Conservation (phyloP, 2,329 filamentous ascomycete species). For the Nemania abortiva region DNA sequence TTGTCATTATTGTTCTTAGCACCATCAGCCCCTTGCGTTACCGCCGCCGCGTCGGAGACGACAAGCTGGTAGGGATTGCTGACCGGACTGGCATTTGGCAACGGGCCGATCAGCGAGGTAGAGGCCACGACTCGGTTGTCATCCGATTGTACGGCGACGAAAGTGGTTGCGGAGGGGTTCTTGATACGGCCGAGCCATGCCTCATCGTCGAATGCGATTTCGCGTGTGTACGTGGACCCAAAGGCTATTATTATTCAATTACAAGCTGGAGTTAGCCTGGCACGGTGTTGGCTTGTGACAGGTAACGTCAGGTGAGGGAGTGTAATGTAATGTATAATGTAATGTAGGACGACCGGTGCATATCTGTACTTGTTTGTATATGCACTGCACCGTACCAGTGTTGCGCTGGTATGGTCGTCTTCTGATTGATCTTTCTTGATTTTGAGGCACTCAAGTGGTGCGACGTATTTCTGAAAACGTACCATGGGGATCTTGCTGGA, state of each 20-base stretch:
- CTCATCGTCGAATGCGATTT: slow-evolving; percentile 52
- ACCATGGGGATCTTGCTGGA: slow-evolving; percentile 48
- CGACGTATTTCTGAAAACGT: slow-evolving; percentile 29
- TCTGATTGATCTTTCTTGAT: not conserved
- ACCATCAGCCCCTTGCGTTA: not conserved
- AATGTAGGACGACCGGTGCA: not conserved
- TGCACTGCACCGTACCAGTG: slow-evolving; percentile 8
- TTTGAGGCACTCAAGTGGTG: slow-evolving; percentile 1
- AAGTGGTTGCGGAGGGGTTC: slow-evolving; percentile 53
- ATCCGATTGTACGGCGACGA: slow-evolving; percentile 48
- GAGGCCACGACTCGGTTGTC: slow-evolving; percentile 49
- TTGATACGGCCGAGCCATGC: slow-evolving; percentile 54
- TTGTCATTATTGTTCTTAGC: slow-evolving; percentile 19
- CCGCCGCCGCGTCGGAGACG: slow-evolving; percentile 28
- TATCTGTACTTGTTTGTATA: slow-evolving; percentile 31
- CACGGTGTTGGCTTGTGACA: slow-evolving; percentile 15
- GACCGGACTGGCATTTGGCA: slow-evolving; percentile 41
- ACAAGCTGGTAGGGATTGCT: slow-evolving; percentile 42
- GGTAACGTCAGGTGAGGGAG: not conserved
- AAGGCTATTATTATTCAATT: slow-evolving; percentile 47
- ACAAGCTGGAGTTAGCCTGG: slow-evolving; percentile 25
- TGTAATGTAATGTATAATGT: not conserved
- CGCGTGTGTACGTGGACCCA: slow-evolving; percentile 54
- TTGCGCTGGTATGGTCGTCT: slow-evolving; percentile 6
- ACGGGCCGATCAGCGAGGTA: slow-evolving; percentile 51